Base-by-base conservation (phyloP, 257 asterid species). In the Mentha longifolia region DNA sequence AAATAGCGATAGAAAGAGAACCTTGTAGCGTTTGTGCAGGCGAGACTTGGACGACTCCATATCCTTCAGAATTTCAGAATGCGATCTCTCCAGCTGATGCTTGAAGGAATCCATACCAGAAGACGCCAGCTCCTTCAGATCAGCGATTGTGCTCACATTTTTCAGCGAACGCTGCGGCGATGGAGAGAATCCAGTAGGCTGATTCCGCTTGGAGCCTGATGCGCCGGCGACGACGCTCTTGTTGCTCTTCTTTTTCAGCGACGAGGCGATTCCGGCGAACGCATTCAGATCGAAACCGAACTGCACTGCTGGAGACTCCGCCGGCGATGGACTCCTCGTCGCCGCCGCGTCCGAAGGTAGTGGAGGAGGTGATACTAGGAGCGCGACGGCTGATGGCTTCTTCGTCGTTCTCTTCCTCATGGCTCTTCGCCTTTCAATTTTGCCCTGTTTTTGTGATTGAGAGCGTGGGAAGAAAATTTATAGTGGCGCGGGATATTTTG, bases 1-100 rank as follows among this genome's bases (percentile, higher is more conserved):
- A 19, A 1, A 13, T 65, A 50, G 65, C 49, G 66, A 54, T 45
- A 54, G 73, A 67, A 51, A 3, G 10, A 9, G 6, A 63, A 91
- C 98, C 98, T 93, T 89, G 76, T 80, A 78, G 20, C 95, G 96
- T 72, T 91, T 93, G 78, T 84, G 89, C 55, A 89, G 91, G 45
- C 96, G 96, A 80, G 83, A 82, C 51, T 85, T 78, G 47, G 91
- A 86, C 66, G 96, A 88, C 69, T 91, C 96, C 13, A 69, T 19
- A 22, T 93, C 97, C 95, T 91, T 91, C 52, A 79, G 22, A 67
- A 91, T 91, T 82, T 85, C 96, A 42, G 85, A 45, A 55, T 91
- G 94, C 46, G 97, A 87, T 17, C 82, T 77, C 9, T 92, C 95
- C 76, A 89, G 77, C 70, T 78, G 87, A 41, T 81, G 82, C 78